Conservation (phyloP, 352 stramenopile genomes). For the Phytophthora boehmeriae region DNA sequence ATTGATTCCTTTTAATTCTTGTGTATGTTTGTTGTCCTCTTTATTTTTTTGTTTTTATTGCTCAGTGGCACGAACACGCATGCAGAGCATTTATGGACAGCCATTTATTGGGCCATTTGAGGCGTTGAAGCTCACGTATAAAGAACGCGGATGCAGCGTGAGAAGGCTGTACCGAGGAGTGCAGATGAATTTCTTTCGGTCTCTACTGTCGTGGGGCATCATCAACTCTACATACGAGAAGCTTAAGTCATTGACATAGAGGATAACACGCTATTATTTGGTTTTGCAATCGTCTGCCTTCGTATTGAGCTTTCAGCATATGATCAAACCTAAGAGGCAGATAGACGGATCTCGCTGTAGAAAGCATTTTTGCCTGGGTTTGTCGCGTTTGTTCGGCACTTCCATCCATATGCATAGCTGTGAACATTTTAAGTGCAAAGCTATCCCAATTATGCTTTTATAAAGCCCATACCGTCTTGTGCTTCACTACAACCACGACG, state of each 20-base stretch:
- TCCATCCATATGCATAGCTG: no score
- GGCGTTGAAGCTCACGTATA: slow-evolving; percentile 72
- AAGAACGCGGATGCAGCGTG: slow-evolving; percentile 67
- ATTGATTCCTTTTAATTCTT: neutral
- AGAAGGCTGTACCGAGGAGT: slow-evolving; percentile 83
- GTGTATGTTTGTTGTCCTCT: slow-evolving; percentile 8
- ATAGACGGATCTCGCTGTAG: no score
- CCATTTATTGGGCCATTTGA: slow-evolving; percentile 61
- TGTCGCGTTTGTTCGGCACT: no score
- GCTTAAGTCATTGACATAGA: slow-evolving; percentile 76
- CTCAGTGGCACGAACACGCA: slow-evolving; percentile 75
- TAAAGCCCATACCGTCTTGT: no score
- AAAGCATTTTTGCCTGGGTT: no score
- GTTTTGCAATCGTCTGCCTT: neutral
- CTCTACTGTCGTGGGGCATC: slow-evolving; percentile 89
- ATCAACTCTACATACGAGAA: slow-evolving; percentile 92
- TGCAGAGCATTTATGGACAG: slow-evolving; percentile 83
- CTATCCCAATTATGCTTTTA: no score
- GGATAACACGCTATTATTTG: neutral
- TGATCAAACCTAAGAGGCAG: no score
- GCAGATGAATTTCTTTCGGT: slow-evolving; percentile 90
- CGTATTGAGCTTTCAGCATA: no score
- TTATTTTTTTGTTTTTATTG: neutral
- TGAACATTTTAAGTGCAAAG: no score
- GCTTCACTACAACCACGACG: no score